Base-by-base conservation (phyloP, 202 grass and related monocot genomes). In the Brachypodium distachyon region DNA sequence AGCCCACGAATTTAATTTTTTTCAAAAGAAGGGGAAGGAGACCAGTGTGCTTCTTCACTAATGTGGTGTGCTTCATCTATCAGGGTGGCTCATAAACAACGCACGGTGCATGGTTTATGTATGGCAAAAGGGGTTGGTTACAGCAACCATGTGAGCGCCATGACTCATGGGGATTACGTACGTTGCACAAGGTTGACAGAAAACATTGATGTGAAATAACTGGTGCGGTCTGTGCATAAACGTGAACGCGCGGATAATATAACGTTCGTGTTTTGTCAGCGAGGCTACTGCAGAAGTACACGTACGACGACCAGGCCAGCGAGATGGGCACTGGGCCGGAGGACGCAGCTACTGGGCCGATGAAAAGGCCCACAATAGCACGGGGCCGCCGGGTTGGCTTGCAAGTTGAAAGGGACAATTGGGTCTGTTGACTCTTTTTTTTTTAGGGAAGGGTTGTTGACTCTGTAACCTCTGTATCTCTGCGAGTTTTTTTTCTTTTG, bases 31-130 rank as follows among this genome's bases (percentile, higher is more conserved):
- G n/a, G 42, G 41, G 52, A 22, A 3, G 39, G 53, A 43, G 17
- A 28, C 27, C 14, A 38, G 61, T 36, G 6, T 37, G 31, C 27
- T 67, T 60, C 67, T 29, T 78, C 60, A 83, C 51, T 50, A 12
- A 78, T 78, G 80, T 83, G 60, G 68, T 87, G 85, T 79, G 85
- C 80, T 87, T 79, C 74, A 83, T 83, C 85, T 74, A 67, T 79
- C 52, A 53, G 21, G 80, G 59, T 79, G 74, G 68, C 52, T 79
- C 67, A 73, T 74, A 74, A 87, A 60, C 60, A 62, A 60, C 27
- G 68, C 80, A 87, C 60, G 61, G 80, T 7, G 67, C 79, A 83
- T 74, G 85, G 60, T 38, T 67, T 74, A 73, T 28, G 67, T 76
- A 32, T 78, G 80, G 61, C 5, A 22, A 23, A 36, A 9, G 46